These are phyloP conservation scores for Cerioporus squamosus DNA, from an alignment of 1,284 basidiomycete genomes.

Conservation along the genomic window DNA sequence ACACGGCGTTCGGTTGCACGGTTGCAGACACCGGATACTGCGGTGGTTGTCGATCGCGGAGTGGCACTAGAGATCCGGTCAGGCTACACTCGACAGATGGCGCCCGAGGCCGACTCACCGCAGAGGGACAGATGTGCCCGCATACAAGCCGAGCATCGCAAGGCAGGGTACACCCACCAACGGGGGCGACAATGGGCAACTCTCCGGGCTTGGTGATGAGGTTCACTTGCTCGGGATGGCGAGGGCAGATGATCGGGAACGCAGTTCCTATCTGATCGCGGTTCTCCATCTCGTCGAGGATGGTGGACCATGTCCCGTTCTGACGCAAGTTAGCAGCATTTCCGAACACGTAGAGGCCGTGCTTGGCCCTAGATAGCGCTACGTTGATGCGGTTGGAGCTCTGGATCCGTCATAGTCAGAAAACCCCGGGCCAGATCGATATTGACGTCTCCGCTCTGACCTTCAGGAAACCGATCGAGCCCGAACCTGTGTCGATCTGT, in stretches of 20 bases:
- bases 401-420: too few relatives aligned
- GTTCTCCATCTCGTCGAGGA: constrained; percentile 59
- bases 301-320: constrained; percentile 61
- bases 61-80: constrained; percentile 56
- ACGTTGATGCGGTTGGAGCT: constrained; percentile 42
- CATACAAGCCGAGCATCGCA: constrained; percentile 67
- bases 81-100: too few relatives aligned
- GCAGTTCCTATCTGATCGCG: constrained; percentile 51
- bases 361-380: constrained; percentile 73
- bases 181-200: constrained; percentile 58
- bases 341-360: constrained; percentile 75
- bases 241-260: constrained; percentile 63
- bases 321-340: constrained; percentile 55
- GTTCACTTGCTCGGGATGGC: constrained; percentile 51
- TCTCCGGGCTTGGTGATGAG: constrained; percentile 55
- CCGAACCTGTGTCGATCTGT: constrained; percentile 40
- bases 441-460: constrained; percentile 36
- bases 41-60: constrained; percentile 62
- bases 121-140: constrained; percentile 70
- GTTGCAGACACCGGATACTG: constrained; percentile 52
- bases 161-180: constrained; percentile 49
- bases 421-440: too few relatives aligned
- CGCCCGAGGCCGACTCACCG: constrained; percentile 50
- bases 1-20: constrained; percentile 59
- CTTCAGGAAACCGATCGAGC: constrained; percentile 72